Percentiles rank a stretch among this genome's conserved stretches.
These are phyloP conservation scores for Lentinus polychrous DNA, from an alignment of 1,284 basidiomycete genomes.

Conservation along the genomic window DNA sequence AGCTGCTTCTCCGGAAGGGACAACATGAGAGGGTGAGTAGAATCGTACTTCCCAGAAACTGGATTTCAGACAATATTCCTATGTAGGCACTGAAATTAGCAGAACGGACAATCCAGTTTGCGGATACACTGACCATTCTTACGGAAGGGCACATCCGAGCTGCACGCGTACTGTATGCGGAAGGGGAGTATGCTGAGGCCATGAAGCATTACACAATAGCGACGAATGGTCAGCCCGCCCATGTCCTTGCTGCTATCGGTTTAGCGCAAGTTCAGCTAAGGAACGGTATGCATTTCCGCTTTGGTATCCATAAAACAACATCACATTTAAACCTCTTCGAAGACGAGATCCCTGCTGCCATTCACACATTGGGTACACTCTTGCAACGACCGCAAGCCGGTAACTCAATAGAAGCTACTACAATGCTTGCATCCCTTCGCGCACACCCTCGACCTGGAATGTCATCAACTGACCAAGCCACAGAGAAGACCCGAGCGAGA, in stretches of 20 bases:
- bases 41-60: not conserved
- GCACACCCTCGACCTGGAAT: slow-evolving; percentile 75
- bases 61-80: not conserved
- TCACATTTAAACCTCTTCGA: slow-evolving; percentile 4
- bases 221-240: slow-evolving; percentile 65
- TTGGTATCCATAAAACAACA: not conserved
- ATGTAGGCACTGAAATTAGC: slow-evolving; percentile 84
- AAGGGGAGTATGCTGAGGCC: slow-evolving; percentile 57
- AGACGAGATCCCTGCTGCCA: slow-evolving; percentile 77
- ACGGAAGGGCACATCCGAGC: slow-evolving; percentile 77
- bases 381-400: slow-evolving; percentile 60
- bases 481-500: slow-evolving; percentile 70
- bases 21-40: slow-evolving; percentile 44
- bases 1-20: slow-evolving; percentile 65
- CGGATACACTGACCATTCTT: slow-evolving; percentile 75
- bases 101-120: slow-evolving; percentile 87
- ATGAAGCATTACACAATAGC: slow-evolving; percentile 73
- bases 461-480: slow-evolving; percentile 61
- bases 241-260: slow-evolving; percentile 75
- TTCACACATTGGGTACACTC: slow-evolving; percentile 82
- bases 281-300: slow-evolving; percentile 46
- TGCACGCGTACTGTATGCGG: slow-evolving; percentile 72
- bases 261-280: slow-evolving; percentile 82
- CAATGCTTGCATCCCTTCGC: slow-evolving; percentile 85
- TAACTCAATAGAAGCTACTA: slow-evolving; percentile 71